Evolutionary conservation across 306 rosid genomes (phyloP).

Genomic region (Lithocarpus polystachyus): DNA sequence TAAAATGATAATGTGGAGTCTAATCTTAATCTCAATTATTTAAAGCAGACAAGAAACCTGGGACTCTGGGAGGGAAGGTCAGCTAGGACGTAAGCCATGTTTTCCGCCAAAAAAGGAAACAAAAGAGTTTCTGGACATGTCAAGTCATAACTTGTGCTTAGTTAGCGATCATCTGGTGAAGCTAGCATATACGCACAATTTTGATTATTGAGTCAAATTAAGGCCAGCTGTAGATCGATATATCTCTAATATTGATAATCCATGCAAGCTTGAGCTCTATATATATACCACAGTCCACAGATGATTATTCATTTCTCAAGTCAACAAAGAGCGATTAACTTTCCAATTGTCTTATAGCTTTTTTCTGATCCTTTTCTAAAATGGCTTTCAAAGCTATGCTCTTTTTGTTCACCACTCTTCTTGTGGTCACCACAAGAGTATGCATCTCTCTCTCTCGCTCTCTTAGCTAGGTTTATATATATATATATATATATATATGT

Average conservation of each 20-base stretch:
- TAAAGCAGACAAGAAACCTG: not conserved
- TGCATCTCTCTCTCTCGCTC: not conserved
- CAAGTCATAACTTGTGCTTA: not conserved
- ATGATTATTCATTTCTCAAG: not conserved
- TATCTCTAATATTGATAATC: not conserved
- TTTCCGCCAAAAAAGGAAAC: not conserved
- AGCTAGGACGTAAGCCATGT: not conserved
- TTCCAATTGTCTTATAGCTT: conserved; percentile 3
- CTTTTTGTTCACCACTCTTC: conserved; percentile 37
- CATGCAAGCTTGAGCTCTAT: conserved; percentile 15
- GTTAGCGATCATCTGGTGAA: not conserved
- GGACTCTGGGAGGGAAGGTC: too few relatives aligned
- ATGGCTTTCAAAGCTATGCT: conserved; percentile 51
- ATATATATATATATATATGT: too few relatives aligned
- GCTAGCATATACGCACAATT: not conserved
- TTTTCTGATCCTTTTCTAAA: not conserved
- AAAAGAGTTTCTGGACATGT: not conserved
- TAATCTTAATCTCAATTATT: too few relatives aligned
- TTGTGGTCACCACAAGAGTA: conserved; percentile 41
- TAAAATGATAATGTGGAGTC: too few relatives aligned
- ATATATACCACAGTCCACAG: conserved; percentile 26
- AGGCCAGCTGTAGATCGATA: not conserved
- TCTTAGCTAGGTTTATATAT: too few relatives aligned
- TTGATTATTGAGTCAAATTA: not conserved
- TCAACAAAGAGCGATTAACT: not conserved